Evolutionary conservation across 73 alveolate genomes (phyloP).

Genomic region (Blepharisma japonicum): DNA sequence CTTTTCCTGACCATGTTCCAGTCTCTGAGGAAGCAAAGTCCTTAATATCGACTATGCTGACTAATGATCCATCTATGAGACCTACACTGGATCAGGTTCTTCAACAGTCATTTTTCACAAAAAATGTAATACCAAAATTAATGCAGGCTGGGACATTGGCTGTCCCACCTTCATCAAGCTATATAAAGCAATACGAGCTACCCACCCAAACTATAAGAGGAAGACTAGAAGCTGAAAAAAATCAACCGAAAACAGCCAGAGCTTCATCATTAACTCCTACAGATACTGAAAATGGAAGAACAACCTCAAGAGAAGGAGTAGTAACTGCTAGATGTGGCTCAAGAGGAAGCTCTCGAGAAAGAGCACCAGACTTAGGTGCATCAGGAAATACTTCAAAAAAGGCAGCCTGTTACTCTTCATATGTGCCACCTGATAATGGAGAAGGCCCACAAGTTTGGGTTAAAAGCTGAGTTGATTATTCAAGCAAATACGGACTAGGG

Average conservation of each 20-base stretch:
- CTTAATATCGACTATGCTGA: constrained; percentile 75
- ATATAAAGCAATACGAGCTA: constrained; percentile 64
- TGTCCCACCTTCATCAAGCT: constrained; percentile 91
- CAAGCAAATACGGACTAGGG: constrained; percentile 58
- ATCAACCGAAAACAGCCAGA: constrained; percentile 4
- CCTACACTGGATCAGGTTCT: constrained; percentile 54
- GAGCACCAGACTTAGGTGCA: constrained; percentile 19
- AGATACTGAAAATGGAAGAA: background rate
- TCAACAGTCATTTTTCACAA: constrained; percentile 51
- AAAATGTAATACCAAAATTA: constrained; percentile 83
- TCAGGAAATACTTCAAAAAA: background rate
- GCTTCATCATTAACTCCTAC: background rate
- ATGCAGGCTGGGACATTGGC: constrained; percentile 92
- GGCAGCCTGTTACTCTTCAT: constrained; percentile 24
- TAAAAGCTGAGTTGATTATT: constrained; percentile 59
- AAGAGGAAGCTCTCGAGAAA: background rate
- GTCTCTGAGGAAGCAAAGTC: constrained; percentile 89
- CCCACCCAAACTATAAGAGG: background rate
- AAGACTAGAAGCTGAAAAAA: background rate
- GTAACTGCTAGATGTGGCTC: background rate
- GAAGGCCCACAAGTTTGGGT: constrained; percentile 43
- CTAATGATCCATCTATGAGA: constrained; percentile 70
- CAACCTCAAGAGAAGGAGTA: background rate
- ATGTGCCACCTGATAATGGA: background rate
- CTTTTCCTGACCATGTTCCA: no score